phyloP scores from a whole-genome alignment of 441 rosid species.

The Arabidopsis lyrata region DNA sequence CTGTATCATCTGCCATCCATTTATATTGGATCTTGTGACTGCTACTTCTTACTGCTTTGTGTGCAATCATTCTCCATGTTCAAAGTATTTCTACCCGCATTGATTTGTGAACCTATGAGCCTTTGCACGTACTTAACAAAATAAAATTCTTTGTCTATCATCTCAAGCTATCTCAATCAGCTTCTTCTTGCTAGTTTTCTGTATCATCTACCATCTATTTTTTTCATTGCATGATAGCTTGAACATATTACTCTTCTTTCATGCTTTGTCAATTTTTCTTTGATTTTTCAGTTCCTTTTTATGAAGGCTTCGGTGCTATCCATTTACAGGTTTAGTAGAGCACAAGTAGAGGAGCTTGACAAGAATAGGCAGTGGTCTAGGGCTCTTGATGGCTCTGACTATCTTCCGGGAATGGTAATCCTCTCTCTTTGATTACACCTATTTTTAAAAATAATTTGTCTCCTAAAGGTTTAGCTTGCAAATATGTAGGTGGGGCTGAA shows the following conservation, averaged over 20 bases:
- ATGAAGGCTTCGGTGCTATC: slow-evolving; percentile 35
- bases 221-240: not conserved
- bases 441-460: not conserved
- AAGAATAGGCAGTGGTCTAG: slow-evolving; percentile 91
- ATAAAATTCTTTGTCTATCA: not conserved
- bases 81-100: not conserved
- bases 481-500: slow-evolving; percentile 86
- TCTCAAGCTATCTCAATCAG: not conserved
- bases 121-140: slow-evolving; percentile 4
- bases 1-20: not conserved
- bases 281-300: slow-evolving; percentile 25
- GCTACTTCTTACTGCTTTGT: slow-evolving; percentile 5
- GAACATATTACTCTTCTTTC: not conserved
- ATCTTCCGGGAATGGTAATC: slow-evolving; percentile 95
- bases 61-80: slow-evolving; percentile 5
- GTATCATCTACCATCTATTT: not conserved
- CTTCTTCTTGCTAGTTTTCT: slow-evolving; percentile 5
- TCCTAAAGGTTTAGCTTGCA: slow-evolving; percentile 23
- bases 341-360: slow-evolving; percentile 87
- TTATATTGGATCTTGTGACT: not conserved
- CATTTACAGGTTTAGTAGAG: slow-evolving; percentile 72
- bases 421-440: slow-evolving; percentile 4
- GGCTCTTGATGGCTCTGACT: slow-evolving; percentile 98
- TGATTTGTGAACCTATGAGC: slow-evolving; percentile 3
- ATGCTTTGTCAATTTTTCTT: not conserved